Percentiles rank a stretch among this genome's conserved stretches.
These are phyloP conservation scores for Plasmodiophora brassicae DNA, from an alignment of 208 protist genomes.

Conservation along the genomic window DNA sequence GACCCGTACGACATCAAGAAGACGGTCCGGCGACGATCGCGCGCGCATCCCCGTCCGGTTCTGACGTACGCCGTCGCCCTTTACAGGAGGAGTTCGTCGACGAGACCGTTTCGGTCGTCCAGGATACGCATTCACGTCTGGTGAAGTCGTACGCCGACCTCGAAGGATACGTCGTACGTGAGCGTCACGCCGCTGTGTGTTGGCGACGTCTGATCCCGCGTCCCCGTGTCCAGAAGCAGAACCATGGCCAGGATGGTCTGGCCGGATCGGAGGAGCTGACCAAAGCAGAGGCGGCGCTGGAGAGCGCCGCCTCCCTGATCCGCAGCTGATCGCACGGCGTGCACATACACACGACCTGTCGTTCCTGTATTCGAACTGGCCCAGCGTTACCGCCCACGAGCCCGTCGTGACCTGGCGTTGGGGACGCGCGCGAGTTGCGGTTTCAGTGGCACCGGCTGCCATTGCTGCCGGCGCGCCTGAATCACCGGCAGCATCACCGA, in stretches of 20 bases:
- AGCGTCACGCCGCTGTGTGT: not conserved
- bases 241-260: not conserved
- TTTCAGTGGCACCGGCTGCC: no score
- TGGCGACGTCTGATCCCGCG: not conserved
- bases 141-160: not conserved
- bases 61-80: not conserved
- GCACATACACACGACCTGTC: no score
- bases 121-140: slow-evolving; percentile 1
- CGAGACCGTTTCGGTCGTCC: not conserved
- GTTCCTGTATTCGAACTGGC: no score
- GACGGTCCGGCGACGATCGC: not conserved
- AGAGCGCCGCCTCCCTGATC: not conserved
- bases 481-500: no score
- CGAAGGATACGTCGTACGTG: not conserved
- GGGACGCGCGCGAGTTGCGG: no score
- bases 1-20: not conserved
- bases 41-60: not conserved
- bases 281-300: not conserved
- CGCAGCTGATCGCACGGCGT: no score
- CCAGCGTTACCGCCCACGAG: no score
- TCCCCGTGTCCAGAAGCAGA: not conserved
- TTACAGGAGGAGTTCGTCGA: slow-evolving; percentile 29
- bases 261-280: not conserved
- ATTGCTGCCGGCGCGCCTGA: no score
- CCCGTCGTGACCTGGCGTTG: no score